A percentile compares a stretch with the other conserved stretches of the same genome.
These are phyloP conservation scores for Malus sylvestris DNA, from an alignment of 306 rosid genomes.

Conservation along the genomic window DNA sequence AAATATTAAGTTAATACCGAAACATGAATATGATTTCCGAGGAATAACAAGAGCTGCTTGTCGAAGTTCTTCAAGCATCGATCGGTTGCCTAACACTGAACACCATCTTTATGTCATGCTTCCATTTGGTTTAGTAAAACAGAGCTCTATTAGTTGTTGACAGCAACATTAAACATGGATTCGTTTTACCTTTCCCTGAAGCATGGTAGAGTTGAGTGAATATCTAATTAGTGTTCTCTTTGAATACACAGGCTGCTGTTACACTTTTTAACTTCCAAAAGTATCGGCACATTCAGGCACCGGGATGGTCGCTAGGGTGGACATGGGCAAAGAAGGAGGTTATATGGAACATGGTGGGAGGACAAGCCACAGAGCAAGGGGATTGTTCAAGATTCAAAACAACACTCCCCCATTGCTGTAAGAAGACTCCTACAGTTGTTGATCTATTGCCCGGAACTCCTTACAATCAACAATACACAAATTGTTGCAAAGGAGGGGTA, in stretches of 20 bases:
- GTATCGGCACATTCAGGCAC: constrained; percentile 67
- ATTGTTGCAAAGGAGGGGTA: constrained; percentile 91
- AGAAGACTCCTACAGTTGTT: constrained; percentile 55
- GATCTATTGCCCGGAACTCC: constrained; percentile 83
- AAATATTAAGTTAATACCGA: background rate
- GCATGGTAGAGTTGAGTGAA: background rate
- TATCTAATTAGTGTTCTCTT: constrained; percentile 12
- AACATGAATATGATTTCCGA: background rate
- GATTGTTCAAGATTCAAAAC: constrained; percentile 72
- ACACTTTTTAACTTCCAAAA: constrained; percentile 74
- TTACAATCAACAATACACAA: constrained; percentile 67
- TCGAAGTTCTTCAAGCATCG: background rate
- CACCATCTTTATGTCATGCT: background rate
- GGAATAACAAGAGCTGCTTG: background rate
- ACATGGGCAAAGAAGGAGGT: constrained; percentile 86
- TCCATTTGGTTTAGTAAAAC: background rate
- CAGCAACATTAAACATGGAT: constrained; percentile 5
- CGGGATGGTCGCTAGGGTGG: constrained; percentile 86
- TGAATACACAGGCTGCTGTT: constrained; percentile 55
- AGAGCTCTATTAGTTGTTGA: background rate
- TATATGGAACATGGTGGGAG: constrained; percentile 76
- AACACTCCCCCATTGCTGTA: constrained; percentile 64
- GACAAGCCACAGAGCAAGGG: constrained; percentile 79
- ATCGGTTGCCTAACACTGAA: background rate
- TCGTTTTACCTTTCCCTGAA: background rate